phyloP scores from a whole-genome alignment of 208 protist species.

The Acanthamoeba healyi region DNA sequence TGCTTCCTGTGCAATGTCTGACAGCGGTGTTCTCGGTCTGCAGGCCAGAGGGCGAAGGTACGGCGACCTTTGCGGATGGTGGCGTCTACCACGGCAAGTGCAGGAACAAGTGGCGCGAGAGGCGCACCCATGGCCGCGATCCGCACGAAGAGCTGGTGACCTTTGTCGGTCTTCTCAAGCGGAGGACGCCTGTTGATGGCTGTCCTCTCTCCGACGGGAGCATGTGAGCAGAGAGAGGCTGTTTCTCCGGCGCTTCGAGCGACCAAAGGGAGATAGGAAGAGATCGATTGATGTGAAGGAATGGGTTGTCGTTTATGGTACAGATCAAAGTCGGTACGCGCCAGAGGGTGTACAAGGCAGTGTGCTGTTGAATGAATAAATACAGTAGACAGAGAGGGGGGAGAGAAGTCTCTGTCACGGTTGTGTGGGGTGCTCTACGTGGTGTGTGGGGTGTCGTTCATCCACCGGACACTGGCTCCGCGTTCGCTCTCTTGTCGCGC shows the following conservation, averaged over 20 bases:
- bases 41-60: not conserved
- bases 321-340: not conserved
- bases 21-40: no score
- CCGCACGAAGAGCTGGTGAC: not conserved
- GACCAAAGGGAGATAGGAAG: not conserved
- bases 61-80: not conserved
- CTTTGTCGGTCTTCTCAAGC: not conserved
- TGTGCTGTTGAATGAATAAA: not conserved
- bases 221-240: not conserved
- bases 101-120: not conserved
- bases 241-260: not conserved
- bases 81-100: conserved; percentile 22
- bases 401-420: not conserved
- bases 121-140: not conserved
- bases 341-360: not conserved
- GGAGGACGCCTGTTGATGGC: not conserved
- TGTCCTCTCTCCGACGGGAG: not conserved
- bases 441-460: not conserved
- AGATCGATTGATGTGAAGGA: not conserved
- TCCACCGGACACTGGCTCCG: not conserved
- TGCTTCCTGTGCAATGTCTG: not conserved
- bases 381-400: not conserved
- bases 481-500: not conserved
- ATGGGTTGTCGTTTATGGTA: not conserved
- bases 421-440: no score